Base-by-base conservation (phyloP, 331 rosid species). In the Rhamnella rubrinervis region DNA sequence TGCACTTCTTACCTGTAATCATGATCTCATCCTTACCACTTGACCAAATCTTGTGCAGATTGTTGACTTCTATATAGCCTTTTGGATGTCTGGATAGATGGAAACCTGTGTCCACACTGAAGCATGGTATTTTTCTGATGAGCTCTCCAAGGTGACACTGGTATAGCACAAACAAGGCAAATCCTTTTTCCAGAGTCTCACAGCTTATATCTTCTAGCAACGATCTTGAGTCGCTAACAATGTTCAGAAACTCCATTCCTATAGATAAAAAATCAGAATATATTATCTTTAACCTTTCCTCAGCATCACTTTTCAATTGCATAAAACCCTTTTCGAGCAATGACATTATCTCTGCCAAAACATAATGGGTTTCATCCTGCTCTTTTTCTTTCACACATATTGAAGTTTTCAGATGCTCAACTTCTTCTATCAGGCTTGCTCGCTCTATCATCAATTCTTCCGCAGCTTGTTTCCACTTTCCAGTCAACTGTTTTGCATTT, bases 391-490 rank as follows among this genome's bases (percentile, higher is more conserved):
- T 81, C 64, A 73, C 67, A 55, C 60, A 31, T 23, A 83, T 46
- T 64, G 80, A 82, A 76, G 79, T 81, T 72, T 85, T 85, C 64
- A 90, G 93, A 60, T 70, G 79, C 67, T 82, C 82, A 78, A 81
- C 84, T 84, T 93, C 90, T 56, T 87, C 78, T 60, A 64, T 75
- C 77, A 90, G 75, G 79, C 74, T 84, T 71, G 77, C 86, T 81
- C 72, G 85, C 80, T 90, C 95, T 21, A 72, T 59, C 84, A 78
- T 80, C 70, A 84, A 75, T 61, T 87, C 77, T 76, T 88, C 92
- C 58, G 90, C 65, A 31, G 82, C 76, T 79, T 83, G 92, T 85
- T 87, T 86, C 93, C 87, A 88, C 81, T 72, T 65, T 51, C 82
- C 82, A 67, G 80, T 77, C 87, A 81, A 69, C 59, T 82, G 87